These are phyloP conservation scores for Tolypocladium sp. DNA, from an alignment of 2,329 filamentous ascomycete genomes.

Conservation along the genomic window DNA sequence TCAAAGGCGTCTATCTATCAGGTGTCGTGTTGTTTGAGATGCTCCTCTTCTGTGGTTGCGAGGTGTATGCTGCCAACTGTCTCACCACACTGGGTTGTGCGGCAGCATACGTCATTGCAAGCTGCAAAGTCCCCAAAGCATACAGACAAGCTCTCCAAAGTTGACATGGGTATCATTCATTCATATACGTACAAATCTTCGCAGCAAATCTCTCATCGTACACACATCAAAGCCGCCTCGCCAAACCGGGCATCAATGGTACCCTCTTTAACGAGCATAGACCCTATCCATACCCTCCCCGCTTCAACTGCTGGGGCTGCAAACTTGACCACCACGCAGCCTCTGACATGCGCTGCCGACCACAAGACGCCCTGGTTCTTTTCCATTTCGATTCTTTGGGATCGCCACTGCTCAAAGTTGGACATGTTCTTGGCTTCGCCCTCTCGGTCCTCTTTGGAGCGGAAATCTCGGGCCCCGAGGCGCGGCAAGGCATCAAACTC, in stretches of 20 bases:
- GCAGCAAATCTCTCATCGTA: constrained; percentile 21
- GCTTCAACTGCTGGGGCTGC: constrained; percentile 74
- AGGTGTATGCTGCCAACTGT: background rate
- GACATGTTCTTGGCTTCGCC: constrained; percentile 25
- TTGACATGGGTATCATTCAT: background rate
- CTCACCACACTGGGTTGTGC: background rate
- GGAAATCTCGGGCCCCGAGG: constrained; percentile 75
- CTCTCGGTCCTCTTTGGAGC: constrained; percentile 39
- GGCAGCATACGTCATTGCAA: no score
- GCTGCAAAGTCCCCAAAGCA: no score
- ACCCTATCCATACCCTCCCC: constrained; percentile 68
- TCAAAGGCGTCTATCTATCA: background rate
- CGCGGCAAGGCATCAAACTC: constrained; percentile 74
- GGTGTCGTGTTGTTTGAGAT: no score
- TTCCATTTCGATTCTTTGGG: constrained; percentile 48
- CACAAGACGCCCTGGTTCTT: constrained; percentile 56
- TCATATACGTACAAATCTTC: no score
- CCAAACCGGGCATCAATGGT: constrained; percentile 66
- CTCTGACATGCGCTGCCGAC: constrained; percentile 72
- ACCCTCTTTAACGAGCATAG: constrained; percentile 66
- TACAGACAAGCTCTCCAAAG: no score
- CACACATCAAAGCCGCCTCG: constrained; percentile 69
- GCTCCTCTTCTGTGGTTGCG: no score
- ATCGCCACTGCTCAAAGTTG: constrained; percentile 43
- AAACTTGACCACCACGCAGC: constrained; percentile 88